Conservation (phyloP, 2,329 filamentous ascomycete genomes). For the Calonectria multiphialidica region DNA sequence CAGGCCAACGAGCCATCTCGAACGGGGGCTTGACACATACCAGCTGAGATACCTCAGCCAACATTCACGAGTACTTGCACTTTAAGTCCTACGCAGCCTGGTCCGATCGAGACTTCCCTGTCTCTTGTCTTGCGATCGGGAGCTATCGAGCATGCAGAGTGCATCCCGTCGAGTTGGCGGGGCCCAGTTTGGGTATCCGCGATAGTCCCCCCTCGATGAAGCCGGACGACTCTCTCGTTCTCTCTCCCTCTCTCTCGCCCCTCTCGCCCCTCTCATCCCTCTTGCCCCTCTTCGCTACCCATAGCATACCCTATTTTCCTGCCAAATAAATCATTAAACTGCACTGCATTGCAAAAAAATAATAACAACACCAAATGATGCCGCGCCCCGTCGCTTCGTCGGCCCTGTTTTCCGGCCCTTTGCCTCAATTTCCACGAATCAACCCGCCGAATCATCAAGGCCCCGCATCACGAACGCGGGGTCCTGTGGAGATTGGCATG, state of each 20-base stretch:
- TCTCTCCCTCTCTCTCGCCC: background rate
- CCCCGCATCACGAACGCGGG: slow-evolving; percentile 24
- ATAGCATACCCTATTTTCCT: background rate
- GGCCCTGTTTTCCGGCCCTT: slow-evolving; percentile 18
- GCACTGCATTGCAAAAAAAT: background rate
- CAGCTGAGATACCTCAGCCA: background rate
- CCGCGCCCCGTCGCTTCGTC: slow-evolving; percentile 11
- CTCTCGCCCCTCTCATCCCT: background rate
- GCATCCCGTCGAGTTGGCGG: background rate
- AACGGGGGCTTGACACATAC: background rate
- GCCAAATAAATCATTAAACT: background rate
- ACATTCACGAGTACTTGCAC: background rate
- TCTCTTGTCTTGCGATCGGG: background rate
- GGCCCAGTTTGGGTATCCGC: background rate
- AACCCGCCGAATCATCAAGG: background rate
- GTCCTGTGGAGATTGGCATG: slow-evolving; percentile 14
- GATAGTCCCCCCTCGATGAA: background rate
- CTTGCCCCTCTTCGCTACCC: background rate
- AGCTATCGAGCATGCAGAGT: background rate
- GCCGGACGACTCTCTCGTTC: background rate
- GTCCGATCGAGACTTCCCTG: background rate
- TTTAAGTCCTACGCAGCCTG: background rate
- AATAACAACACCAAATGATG: slow-evolving; percentile 8
- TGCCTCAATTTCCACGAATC: slow-evolving; percentile 20
- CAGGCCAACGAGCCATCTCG: background rate